Conservation (phyloP, 495 filamentous ascomycete species). For the Cenococcum geophilum region DNA sequence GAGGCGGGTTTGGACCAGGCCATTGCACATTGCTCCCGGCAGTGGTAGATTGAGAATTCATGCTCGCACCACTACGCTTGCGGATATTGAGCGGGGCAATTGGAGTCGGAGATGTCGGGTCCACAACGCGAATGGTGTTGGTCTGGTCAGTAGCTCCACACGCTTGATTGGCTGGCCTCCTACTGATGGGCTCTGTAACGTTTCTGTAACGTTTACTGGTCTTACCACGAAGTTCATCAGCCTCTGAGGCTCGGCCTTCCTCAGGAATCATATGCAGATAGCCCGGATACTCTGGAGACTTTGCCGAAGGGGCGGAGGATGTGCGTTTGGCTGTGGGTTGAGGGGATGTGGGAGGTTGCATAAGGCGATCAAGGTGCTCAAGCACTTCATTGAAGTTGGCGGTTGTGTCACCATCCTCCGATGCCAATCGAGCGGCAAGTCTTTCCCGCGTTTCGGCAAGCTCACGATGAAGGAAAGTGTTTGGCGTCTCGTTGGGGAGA, state of each 20-base stretch:
- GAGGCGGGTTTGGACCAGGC: constrained; percentile 7
- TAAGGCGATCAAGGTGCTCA: constrained; percentile 55
- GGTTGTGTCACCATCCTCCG: constrained; percentile 26
- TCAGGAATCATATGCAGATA: constrained; percentile 39
- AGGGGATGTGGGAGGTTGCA: constrained; percentile 25
- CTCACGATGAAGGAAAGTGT: constrained; percentile 47
- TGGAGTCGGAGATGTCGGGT: constrained; percentile 31
- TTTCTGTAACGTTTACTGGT: constrained; percentile 33
- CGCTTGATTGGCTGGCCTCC: constrained; percentile 20
- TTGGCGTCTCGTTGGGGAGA: constrained; percentile 39
- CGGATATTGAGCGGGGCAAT: constrained; percentile 41
- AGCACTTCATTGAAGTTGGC: constrained; percentile 54
- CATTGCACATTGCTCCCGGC: constrained; percentile 9
- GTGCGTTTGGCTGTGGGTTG: constrained; percentile 36
- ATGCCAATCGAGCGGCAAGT: constrained; percentile 44
- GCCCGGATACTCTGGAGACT: constrained; percentile 26
- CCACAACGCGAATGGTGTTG: constrained; percentile 36
- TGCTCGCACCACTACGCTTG: constrained; percentile 36
- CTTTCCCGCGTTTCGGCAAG: constrained; percentile 53
- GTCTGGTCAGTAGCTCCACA: constrained; percentile 25
- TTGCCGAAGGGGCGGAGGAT: constrained; percentile 48
- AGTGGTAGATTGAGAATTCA: constrained; percentile 14
- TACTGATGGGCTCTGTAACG: constrained; percentile 35
- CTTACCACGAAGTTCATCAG: constrained; percentile 25
- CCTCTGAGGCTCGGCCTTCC: constrained; percentile 32